These are phyloP conservation scores for Helianthus annuus DNA, from an alignment of 129 eudicot species.

Conservation along the genomic window DNA sequence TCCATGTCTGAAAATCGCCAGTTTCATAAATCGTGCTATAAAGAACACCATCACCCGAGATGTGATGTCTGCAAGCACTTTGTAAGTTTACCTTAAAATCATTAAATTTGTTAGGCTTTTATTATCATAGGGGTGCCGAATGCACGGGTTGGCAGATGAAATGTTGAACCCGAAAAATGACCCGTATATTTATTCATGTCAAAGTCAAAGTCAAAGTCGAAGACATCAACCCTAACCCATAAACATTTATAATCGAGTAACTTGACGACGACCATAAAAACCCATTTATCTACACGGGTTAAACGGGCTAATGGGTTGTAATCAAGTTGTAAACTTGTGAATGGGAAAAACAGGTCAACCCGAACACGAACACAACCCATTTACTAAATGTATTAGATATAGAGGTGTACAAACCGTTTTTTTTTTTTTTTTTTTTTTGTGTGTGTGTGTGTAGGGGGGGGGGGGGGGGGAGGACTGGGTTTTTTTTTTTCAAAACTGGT, in stretches of 20 bases:
- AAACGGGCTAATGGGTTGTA: neutral
- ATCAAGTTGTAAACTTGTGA: neutral
- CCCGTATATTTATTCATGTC: neutral
- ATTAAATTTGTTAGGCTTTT: neutral
- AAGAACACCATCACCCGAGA: constrained; percentile 87
- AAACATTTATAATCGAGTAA: neutral
- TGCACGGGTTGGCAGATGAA: neutral
- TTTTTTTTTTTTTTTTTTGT: too few species aligned
- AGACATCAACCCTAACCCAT: neutral
- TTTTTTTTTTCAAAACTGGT: too few species aligned
- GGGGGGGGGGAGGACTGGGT: too few species aligned
- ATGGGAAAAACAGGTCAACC: neutral
- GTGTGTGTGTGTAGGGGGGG: too few species aligned
- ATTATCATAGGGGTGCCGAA: neutral
- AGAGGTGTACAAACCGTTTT: too few species aligned
- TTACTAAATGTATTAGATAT: neutral
- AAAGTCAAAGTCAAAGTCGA: neutral
- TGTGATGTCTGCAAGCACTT: constrained; percentile 90
- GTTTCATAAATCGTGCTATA: constrained; percentile 82
- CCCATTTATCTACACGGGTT: neutral
- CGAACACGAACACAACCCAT: neutral
- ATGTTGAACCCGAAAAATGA: neutral
- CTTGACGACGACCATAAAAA: neutral
- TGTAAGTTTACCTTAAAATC: constrained; percentile 50
- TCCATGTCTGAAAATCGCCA: constrained; percentile 80